phyloP scores from a whole-genome alignment of 441 rosid species.

The Metrosideros polymorpha region DNA sequence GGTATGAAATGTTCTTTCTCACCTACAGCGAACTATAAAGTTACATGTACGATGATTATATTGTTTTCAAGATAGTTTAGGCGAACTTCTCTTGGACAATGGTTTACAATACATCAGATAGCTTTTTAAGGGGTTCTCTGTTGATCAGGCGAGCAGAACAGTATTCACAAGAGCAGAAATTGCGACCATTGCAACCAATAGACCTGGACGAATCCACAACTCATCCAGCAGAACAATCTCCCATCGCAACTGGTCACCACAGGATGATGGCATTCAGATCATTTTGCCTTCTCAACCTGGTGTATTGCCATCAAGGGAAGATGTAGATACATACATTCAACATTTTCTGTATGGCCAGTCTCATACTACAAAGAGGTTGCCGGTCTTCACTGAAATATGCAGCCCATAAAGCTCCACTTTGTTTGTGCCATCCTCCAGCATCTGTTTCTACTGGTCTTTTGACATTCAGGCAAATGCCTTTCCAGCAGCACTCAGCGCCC shows the following conservation, averaged over 20 bases:
- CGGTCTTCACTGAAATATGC: conserved; percentile 19
- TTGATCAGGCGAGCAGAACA: neutral
- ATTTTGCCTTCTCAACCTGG: conserved; percentile 14
- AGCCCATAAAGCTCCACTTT: neutral
- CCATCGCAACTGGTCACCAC: conserved; percentile 30
- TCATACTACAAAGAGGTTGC: conserved; percentile 24
- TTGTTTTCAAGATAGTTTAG: neutral
- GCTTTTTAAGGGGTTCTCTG: neutral
- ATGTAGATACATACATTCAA: conserved; percentile 17
- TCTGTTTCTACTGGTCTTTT: neutral
- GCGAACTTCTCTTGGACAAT: neutral
- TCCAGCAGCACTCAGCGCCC: neutral
- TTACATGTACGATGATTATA: neutral
- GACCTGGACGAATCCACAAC: neutral
- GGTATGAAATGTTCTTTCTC: conserved; percentile 8
- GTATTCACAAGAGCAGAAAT: neutral
- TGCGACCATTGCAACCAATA: neutral
- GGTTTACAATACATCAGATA: neutral
- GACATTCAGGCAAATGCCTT: neutral
- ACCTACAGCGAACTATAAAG: neutral
- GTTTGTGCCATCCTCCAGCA: neutral
- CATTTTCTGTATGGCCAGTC: conserved; percentile 18
- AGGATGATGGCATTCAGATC: conserved; percentile 38
- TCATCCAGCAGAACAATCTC: neutral
- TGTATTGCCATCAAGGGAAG: conserved; percentile 9